Evolutionary conservation across 202 grass and related monocot genomes (phyloP), one percentile per base, ranked within the genome.

Genomic region (Brachypodium distachyon): DNA sequence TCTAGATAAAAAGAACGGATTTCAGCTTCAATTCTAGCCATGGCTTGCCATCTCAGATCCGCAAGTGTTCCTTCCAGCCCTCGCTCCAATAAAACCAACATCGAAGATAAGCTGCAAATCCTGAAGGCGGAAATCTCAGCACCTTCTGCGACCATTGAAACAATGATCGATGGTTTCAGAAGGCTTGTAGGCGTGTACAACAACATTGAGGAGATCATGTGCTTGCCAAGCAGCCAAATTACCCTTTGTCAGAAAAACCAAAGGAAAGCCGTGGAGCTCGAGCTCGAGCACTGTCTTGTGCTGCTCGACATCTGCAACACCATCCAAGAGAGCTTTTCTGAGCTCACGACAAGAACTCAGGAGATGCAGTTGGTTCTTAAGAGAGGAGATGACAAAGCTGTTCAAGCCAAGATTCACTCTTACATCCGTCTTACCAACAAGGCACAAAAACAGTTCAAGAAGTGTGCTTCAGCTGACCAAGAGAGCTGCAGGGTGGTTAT

Each of bases 21-120:
- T 70, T 25, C 5, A 6, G 12, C 18, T 81, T 84, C 59, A 6
- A 7, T 23, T 38, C 26, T 2, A 80, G 43, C 62, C 76, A 90
- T 90, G 90, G 68, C 84, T 60, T 85, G 25, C 74, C 90, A 90
- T 39, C 14, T 89, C 10, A 77, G 92, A 72, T 91, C 88, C 9
- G 22, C 48, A 21, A 91, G 88, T 40, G 75, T 87, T 56, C 84
- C 86, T 13, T 52, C 84, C 2, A 87, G 59, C 2, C 64, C 61
- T n/a, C 52, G 72, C 39, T 79, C 86, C 2, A 33, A 73, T 43
- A 62, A 84, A 39, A 73, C 82, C 36, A 66, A 68, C 31, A 21
- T 85, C 1, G 60, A 90, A 71, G 84, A 89, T 36, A 77, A 81
- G 60, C 53, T 96, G 18, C 56, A 78, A 6, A 81, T 37, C 42